Percentiles rank a stretch among this genome's conserved stretches.
Evolutionary conservation across 2,329 filamentous ascomycete species (phyloP).

Genomic region (Malbranchea cinnamomea): DNA sequence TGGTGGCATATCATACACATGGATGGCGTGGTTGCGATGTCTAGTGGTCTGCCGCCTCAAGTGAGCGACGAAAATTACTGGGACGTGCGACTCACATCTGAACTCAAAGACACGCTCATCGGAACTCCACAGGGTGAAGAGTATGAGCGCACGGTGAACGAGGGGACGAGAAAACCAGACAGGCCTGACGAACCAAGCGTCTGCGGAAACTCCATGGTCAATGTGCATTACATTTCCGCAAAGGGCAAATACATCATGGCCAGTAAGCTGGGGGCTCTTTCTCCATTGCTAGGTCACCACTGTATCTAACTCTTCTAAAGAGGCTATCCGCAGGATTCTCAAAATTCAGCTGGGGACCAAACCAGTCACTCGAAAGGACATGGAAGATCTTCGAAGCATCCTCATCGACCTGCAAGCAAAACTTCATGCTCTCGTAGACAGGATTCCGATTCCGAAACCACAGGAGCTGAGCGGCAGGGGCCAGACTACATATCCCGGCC

Average conservation of each 20-base stretch:
- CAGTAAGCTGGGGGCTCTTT: conserved; percentile 17
- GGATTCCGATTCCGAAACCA: conserved; percentile 21
- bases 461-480: background rate
- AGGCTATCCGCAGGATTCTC: conserved; percentile 28
- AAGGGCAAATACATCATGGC: conserved; percentile 32
- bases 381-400: conserved; percentile 29
- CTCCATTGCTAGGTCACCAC: background rate
- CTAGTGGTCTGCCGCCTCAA: conserved; percentile 32
- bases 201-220: conserved; percentile 27
- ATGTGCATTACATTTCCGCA: conserved; percentile 29
- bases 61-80: conserved; percentile 34
- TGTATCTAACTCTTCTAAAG: conserved; percentile 11
- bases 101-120: conserved; percentile 32
- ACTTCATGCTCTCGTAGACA: conserved; percentile 27
- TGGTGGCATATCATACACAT: conserved; percentile 37
- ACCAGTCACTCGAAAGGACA: conserved; percentile 27
- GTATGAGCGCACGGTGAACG: conserved; percentile 22
- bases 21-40: conserved; percentile 35
- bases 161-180: conserved; percentile 21
- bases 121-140: conserved; percentile 23
- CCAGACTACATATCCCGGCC: conserved; percentile 13
- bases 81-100: conserved; percentile 32
- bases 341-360: conserved; percentile 32
- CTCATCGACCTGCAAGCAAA: conserved; percentile 27
- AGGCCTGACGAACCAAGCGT: conserved; percentile 27